phyloP scores from a whole-genome alignment of 768 basidiomycete genomes.

The Lyophyllum atratum region DNA sequence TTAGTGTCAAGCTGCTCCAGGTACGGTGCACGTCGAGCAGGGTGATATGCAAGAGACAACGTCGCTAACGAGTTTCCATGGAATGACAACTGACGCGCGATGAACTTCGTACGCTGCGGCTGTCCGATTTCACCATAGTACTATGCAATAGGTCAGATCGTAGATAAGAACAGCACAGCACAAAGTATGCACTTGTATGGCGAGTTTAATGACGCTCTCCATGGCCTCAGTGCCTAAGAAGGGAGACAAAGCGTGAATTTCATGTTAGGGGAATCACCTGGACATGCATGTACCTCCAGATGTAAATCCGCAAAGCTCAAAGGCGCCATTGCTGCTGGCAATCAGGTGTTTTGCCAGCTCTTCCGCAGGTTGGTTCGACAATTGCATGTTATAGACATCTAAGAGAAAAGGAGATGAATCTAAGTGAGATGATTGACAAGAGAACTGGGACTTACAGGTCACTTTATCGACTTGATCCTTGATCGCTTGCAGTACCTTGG shows the following conservation, averaged over 20 bases:
- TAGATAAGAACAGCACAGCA: background rate
- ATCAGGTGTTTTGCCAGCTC: slow-evolving; percentile 70
- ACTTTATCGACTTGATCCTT: slow-evolving; percentile 81
- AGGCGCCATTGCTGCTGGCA: slow-evolving; percentile 70
- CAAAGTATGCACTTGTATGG: slow-evolving; percentile 58
- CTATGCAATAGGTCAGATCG: slow-evolving; percentile 31
- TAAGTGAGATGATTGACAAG: background rate
- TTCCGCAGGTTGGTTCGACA: slow-evolving; percentile 82
- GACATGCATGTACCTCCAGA: slow-evolving; percentile 60
- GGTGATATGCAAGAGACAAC: slow-evolving; percentile 68
- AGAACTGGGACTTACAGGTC: slow-evolving; percentile 53
- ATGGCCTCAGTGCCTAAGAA: slow-evolving; percentile 81
- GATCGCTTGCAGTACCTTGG: slow-evolving; percentile 69
- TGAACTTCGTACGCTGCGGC: slow-evolving; percentile 72
- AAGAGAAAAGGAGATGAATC: background rate
- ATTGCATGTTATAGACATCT: slow-evolving; percentile 90
- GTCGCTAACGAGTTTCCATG: slow-evolving; percentile 84
- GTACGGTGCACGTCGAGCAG: slow-evolving; percentile 68
- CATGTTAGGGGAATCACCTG: background rate
- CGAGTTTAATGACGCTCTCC: slow-evolving; percentile 84
- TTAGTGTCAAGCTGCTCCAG: slow-evolving; percentile 60
- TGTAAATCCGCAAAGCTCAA: slow-evolving; percentile 68
- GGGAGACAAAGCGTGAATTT: background rate
- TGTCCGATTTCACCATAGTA: slow-evolving; percentile 75
- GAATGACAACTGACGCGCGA: slow-evolving; percentile 76